phyloP scores from a whole-genome alignment of 192 early-diverging fungal genomes.

The Coemansia sp. region DNA sequence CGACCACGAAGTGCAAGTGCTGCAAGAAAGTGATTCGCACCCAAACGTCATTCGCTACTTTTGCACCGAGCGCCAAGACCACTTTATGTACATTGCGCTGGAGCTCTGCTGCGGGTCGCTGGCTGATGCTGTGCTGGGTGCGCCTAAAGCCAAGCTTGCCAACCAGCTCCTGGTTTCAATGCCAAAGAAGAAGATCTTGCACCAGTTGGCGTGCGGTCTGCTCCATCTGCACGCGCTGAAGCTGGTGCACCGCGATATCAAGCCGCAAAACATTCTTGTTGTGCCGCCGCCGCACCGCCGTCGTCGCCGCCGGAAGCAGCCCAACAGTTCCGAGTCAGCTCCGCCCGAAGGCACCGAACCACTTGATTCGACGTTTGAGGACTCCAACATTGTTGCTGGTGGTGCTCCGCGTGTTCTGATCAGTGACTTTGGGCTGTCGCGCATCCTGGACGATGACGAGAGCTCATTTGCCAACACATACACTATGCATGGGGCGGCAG shows the following conservation, averaged over 20 bases:
- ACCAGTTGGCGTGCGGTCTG: slow-evolving; percentile 83
- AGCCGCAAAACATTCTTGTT: slow-evolving; percentile 93
- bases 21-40: slow-evolving; percentile 93
- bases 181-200: slow-evolving; percentile 68
- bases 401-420: slow-evolving; percentile 73
- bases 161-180: slow-evolving; percentile 46
- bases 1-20: slow-evolving; percentile 85
- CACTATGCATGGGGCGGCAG: slow-evolving; percentile 54
- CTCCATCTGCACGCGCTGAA: slow-evolving; percentile 88
- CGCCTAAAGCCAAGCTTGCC: slow-evolving; percentile 34
- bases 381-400: slow-evolving; percentile 28
- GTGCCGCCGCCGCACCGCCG: slow-evolving; percentile 59
- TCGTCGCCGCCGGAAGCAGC: slow-evolving; percentile 18
- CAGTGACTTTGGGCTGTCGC: slow-evolving; percentile 96
- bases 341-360: slow-evolving; percentile 4
- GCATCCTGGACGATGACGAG: slow-evolving; percentile 90
- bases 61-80: slow-evolving; percentile 80
- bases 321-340: neutral
- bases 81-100: slow-evolving; percentile 96
- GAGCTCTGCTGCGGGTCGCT: slow-evolving; percentile 90
- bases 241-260: slow-evolving; percentile 98
- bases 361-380: slow-evolving; percentile 15
- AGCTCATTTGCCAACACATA: slow-evolving; percentile 92
- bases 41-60: slow-evolving; percentile 97
- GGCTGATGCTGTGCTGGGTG: slow-evolving; percentile 77